These are phyloP conservation scores for Phytopythium montanum DNA, from an alignment of 352 stramenopile species.

Conservation along the genomic window DNA sequence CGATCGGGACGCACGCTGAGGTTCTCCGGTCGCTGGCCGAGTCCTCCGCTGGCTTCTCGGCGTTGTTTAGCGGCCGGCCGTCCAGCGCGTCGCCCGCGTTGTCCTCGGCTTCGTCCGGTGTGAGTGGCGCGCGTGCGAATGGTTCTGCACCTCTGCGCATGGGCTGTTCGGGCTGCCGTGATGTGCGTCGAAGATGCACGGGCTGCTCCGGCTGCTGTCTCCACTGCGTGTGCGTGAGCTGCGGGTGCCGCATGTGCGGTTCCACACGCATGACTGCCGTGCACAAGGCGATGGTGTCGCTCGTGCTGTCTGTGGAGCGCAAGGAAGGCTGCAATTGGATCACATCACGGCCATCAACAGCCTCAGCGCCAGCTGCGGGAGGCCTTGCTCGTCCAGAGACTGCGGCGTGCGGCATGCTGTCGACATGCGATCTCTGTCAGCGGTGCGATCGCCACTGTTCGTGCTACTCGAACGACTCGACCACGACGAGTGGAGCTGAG, in stretches of 20 bases:
- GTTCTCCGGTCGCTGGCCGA: neutral
- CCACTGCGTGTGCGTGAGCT: constrained; percentile 69
- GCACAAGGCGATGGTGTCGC: constrained; percentile 52
- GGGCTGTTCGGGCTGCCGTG: constrained; percentile 59
- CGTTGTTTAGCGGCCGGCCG: constrained; percentile 1
- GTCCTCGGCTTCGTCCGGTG: neutral
- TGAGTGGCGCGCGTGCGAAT: neutral
- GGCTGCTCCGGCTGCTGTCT: constrained; percentile 61
- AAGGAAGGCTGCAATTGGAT: constrained; percentile 62
- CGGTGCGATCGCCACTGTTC: constrained; percentile 40
- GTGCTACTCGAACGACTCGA: constrained; percentile 13
- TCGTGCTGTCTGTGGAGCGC: constrained; percentile 55
- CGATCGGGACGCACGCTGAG: neutral
- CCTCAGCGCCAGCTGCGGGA: neutral
- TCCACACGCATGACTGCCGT: constrained; percentile 47
- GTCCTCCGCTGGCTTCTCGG: neutral
- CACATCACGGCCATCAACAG: constrained; percentile 4
- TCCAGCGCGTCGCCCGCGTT: neutral
- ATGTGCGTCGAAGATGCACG: constrained; percentile 55
- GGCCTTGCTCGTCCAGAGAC: neutral
- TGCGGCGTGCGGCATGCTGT: constrained; percentile 32
- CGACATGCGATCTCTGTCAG: constrained; percentile 31
- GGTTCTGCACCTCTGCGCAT: constrained; percentile 40
- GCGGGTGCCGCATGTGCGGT: constrained; percentile 72
- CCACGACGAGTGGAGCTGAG: neutral